These are phyloP conservation scores for Crithidia brevicula DNA, from an alignment of 208 protist species.

Conservation along the genomic window DNA sequence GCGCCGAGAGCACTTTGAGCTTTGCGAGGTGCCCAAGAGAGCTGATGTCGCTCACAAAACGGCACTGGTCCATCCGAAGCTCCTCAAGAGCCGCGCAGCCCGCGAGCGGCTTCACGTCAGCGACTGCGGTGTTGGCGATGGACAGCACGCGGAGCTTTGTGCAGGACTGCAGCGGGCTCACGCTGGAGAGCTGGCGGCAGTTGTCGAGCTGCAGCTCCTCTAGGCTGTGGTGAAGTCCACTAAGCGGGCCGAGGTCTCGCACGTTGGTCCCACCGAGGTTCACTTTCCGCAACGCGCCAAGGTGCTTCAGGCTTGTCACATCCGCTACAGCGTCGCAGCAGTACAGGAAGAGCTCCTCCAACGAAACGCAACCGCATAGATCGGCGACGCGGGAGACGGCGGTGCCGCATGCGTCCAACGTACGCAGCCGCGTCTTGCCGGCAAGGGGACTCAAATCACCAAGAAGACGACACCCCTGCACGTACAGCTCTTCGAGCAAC, in stretches of 20 bases:
- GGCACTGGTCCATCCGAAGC: constrained; percentile 12
- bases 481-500: constrained; percentile 11
- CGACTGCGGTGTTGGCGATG: constrained; percentile 7
- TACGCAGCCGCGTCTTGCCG: neutral
- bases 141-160: constrained; percentile 2
- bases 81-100: constrained; percentile 7
- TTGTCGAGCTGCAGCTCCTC: constrained; percentile 12
- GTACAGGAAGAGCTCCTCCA: constrained; percentile 12
- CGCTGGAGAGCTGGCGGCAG: constrained; percentile 4
- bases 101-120: constrained; percentile 9
- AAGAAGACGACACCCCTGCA: constrained; percentile 2
- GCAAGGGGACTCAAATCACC: neutral
- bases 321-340: constrained; percentile 9
- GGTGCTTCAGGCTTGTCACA: neutral
- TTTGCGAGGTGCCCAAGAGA: neutral
- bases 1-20: neutral
- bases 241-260: neutral
- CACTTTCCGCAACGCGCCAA: neutral
- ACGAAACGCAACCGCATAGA: neutral
- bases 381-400: neutral
- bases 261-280: constrained; percentile 7
- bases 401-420: constrained; percentile 5
- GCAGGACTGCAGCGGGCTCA: constrained; percentile 4
- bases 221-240: neutral
- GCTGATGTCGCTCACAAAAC: neutral